Percentiles rank a stretch among this genome's conserved stretches.
Conservation (phyloP, 345 rosid genomes). For the Acer campestre region DNA sequence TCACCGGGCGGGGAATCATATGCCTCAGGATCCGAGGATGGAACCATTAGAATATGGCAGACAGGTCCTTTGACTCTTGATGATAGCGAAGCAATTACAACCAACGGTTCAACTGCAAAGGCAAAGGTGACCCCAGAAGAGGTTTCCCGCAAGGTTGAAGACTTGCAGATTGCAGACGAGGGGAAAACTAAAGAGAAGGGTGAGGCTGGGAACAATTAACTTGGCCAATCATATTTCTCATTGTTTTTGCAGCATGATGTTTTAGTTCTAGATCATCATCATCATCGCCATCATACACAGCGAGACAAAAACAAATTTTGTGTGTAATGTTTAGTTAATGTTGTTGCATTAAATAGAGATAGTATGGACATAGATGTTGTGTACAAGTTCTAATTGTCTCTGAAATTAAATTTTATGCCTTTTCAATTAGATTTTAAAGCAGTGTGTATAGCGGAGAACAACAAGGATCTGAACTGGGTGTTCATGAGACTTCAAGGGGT, state of each 20-base stretch:
- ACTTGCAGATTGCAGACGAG: slow-evolving; percentile 47
- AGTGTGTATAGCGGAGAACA: neutral
- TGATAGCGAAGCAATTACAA: slow-evolving; percentile 26
- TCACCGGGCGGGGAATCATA: slow-evolving; percentile 94
- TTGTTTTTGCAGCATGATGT: neutral
- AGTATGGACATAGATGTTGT: neutral
- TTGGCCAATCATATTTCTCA: neutral
- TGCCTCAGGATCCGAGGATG: slow-evolving; percentile 98
- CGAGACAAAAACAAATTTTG: neutral
- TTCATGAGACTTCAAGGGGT: neutral
- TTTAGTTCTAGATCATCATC: slow-evolving; percentile 6
- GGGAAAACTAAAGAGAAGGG: slow-evolving; percentile 34
- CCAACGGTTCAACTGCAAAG: slow-evolving; percentile 36
- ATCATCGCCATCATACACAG: neutral
- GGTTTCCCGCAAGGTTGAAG: slow-evolving; percentile 46
- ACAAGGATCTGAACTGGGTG: neutral
- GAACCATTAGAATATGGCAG: slow-evolving; percentile 79
- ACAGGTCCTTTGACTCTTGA: slow-evolving; percentile 37
- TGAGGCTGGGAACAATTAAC: slow-evolving; percentile 27
- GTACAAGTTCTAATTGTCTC: slow-evolving; percentile 3
- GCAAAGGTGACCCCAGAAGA: slow-evolving; percentile 48
- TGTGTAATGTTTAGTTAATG: slow-evolving; percentile 6
- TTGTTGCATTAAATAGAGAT: slow-evolving; percentile 13
- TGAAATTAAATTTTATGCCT: neutral
- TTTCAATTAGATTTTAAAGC: neutral